Evolutionary conservation across 139 green algal genomes (phyloP).

Genomic region (Closterium sp.): DNA sequence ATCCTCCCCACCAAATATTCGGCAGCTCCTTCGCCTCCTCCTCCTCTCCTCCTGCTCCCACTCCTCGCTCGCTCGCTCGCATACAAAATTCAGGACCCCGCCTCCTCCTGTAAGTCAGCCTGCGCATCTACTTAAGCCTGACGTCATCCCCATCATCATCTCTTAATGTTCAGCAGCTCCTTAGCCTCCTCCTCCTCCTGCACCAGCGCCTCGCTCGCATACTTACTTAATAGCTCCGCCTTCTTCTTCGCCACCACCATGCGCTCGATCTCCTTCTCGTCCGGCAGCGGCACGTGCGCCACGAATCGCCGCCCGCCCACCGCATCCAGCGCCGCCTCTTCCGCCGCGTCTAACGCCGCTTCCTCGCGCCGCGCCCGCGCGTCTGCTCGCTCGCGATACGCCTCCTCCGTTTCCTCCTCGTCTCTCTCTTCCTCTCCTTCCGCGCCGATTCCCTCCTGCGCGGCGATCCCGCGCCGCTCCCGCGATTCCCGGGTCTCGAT

Average conservation of each 20-base stretch:
- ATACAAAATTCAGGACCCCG: too few relatives aligned
- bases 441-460: too few relatives aligned
- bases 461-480: background rate
- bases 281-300: background rate
- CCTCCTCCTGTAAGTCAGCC: too few relatives aligned
- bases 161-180: constrained; percentile 42
- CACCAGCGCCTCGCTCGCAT: constrained; percentile 37
- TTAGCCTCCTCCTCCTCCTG: constrained; percentile 45
- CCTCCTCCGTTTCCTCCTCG: background rate
- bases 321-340: background rate
- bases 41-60: too few relatives aligned
- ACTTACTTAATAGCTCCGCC: constrained; percentile 51
- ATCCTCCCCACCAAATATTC: background rate
- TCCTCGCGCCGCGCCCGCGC: background rate
- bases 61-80: background rate
- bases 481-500: background rate
- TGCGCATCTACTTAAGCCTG: too few relatives aligned
- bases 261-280: background rate
- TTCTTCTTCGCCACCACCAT: constrained; percentile 91
- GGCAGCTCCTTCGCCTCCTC: too few relatives aligned
- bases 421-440: background rate
- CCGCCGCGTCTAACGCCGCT: background rate
- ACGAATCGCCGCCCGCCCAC: background rate
- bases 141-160: background rate
- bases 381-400: background rate